Conservation (phyloP, 768 basidiomycete genomes). For the Baorangia bicolor region DNA sequence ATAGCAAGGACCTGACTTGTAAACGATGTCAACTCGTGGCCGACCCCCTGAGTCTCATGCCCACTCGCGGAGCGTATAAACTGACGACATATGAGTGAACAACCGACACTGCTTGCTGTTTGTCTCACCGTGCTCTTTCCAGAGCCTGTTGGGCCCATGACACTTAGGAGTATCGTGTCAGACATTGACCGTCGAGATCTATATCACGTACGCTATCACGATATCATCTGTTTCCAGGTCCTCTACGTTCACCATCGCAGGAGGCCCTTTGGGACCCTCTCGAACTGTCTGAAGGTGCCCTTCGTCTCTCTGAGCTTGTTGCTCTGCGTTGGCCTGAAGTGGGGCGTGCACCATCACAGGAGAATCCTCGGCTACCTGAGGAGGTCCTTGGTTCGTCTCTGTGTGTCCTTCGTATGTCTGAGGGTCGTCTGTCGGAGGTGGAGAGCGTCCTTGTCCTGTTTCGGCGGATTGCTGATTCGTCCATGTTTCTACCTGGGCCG, state of each 20-base stretch:
- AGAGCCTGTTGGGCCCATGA: conserved; percentile 23
- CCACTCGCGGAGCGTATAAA: conserved; percentile 10
- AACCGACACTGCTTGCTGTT: too few relatives aligned
- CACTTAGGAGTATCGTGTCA: background rate
- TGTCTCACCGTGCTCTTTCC: too few relatives aligned
- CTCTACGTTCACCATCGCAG: background rate
- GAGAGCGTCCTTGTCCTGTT: background rate
- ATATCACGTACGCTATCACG: conserved; percentile 10
- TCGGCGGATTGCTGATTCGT: too few relatives aligned
- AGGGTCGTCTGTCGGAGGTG: background rate
- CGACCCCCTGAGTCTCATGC: too few relatives aligned
- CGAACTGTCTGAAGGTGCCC: background rate
- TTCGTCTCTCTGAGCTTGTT: background rate
- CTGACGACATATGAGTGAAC: background rate
- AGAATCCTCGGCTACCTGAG: too few relatives aligned
- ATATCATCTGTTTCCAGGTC: conserved; percentile 1
- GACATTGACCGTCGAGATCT: background rate
- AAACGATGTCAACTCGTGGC: too few relatives aligned
- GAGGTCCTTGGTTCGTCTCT: background rate
- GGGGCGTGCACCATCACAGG: too few relatives aligned
- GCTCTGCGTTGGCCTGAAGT: background rate
- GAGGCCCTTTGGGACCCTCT: background rate
- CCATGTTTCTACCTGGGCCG: too few relatives aligned
- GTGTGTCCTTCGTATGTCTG: background rate
- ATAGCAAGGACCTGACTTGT: too few relatives aligned